Evolutionary conservation across 2,329 filamentous ascomycete species (phyloP).

Genomic region (Periglandula ipomoeae): DNA sequence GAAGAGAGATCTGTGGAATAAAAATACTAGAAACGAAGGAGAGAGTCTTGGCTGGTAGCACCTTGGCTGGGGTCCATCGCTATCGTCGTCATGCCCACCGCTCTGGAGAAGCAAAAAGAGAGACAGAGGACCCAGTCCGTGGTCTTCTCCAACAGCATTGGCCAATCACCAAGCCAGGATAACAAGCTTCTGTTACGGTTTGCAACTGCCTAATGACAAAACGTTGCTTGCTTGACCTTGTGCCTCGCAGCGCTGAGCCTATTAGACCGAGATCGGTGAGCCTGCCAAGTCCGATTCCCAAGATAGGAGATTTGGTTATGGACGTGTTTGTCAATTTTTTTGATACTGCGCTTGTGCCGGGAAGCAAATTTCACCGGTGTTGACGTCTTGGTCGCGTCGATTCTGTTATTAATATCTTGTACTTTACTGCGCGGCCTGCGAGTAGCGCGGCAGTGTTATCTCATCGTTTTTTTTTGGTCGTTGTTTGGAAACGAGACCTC

Average conservation of each 20-base stretch:
- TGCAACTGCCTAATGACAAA: conserved; percentile 7
- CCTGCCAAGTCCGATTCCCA: conserved; percentile 7
- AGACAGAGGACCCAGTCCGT: background rate
- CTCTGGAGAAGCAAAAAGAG: background rate
- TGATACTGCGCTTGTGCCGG: no score
- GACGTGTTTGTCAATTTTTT: background rate
- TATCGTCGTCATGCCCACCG: background rate
- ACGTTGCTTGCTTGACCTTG: conserved; percentile 1
- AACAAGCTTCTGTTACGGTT: conserved; percentile 5
- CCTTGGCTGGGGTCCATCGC: background rate
- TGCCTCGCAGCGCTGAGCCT: background rate
- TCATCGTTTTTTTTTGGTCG: background rate
- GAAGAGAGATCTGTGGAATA: background rate
- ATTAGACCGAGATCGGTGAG: conserved; percentile 6
- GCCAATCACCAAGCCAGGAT: conserved; percentile 6
- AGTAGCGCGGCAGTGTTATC: no score
- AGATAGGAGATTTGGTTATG: background rate
- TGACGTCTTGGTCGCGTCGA: no score
- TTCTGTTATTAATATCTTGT: background rate
- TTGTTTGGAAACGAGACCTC: background rate
- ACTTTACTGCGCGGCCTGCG: no score
- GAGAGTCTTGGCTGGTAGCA: conserved; percentile 4
- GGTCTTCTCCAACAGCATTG: background rate
- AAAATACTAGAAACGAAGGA: background rate
- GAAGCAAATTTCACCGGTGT: no score